Percentiles rank a stretch among this genome's conserved stretches.
phyloP scores from a whole-genome alignment of 768 basidiomycete species.

The Trametes punicea region DNA sequence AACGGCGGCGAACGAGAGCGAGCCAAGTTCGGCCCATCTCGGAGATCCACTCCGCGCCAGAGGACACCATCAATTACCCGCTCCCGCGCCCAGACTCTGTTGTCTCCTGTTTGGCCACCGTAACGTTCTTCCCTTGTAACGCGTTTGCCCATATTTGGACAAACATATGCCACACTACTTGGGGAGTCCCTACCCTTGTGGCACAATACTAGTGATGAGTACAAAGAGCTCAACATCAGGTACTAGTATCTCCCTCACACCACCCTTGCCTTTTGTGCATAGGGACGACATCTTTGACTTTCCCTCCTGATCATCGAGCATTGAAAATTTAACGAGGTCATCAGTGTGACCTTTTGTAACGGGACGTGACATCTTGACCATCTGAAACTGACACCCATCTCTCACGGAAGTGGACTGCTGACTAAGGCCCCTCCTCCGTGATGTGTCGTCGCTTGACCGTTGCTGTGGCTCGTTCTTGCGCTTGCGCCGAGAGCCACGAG shows the following conservation, averaged over 20 bases:
- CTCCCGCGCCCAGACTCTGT: background rate
- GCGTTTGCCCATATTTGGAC: background rate
- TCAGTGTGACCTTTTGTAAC: background rate
- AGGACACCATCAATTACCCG: background rate
- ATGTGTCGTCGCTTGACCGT: background rate
- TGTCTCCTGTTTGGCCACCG: slow-evolving; percentile 12
- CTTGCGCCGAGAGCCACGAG: slow-evolving; percentile 15
- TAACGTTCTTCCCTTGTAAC: slow-evolving; percentile 1
- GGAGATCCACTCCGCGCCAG: slow-evolving; percentile 9
- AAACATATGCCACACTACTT: background rate
- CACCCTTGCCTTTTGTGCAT: too few relatives aligned
- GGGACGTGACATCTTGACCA: background rate
- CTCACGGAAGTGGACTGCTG: background rate
- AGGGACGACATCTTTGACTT: too few relatives aligned
- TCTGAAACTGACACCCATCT: background rate
- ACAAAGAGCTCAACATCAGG: background rate
- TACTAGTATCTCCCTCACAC: too few relatives aligned
- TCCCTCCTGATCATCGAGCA: too few relatives aligned
- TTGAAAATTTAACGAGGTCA: background rate
- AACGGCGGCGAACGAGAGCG: background rate
- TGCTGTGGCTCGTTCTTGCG: background rate
- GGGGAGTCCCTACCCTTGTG: background rate
- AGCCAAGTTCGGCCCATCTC: slow-evolving; percentile 7
- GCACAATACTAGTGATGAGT: background rate
- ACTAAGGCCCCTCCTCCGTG: background rate